phyloP scores from a whole-genome alignment of 208 protist genomes.

The Jaenimonas drosophilae region DNA sequence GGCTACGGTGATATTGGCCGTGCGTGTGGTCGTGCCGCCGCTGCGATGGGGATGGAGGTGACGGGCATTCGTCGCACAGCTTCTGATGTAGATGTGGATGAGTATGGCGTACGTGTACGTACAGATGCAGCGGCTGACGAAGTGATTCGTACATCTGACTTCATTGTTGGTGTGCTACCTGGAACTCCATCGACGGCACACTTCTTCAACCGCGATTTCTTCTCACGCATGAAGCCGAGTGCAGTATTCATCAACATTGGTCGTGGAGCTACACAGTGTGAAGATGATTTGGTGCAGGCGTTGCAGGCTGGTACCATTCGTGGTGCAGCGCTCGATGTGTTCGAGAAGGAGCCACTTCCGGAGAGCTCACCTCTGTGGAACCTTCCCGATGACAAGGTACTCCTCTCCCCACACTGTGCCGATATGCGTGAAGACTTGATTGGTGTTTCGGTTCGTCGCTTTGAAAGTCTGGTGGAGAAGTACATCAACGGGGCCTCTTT shows the following conservation, averaged over 20 bases:
- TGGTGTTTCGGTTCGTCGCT: conserved; percentile 13
- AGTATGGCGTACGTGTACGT: conserved; percentile 26
- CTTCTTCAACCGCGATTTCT: conserved; percentile 43
- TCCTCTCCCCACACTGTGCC: conserved; percentile 55
- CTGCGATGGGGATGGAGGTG: conserved; percentile 32
- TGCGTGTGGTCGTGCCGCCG: conserved; percentile 17
- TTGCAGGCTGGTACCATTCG: conserved; percentile 30
- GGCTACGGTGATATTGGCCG: conserved; percentile 73
- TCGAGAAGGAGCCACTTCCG: conserved; percentile 57
- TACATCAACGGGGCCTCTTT: no score
- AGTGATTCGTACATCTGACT: conserved; percentile 53
- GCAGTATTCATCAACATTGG: conserved; percentile 75
- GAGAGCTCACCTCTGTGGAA: conserved; percentile 33
- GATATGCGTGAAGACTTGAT: conserved; percentile 28
- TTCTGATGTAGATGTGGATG: conserved; percentile 10
- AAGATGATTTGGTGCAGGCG: conserved; percentile 34
- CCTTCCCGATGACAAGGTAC: conserved; percentile 37
- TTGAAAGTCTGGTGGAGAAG: no score
- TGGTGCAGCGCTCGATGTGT: conserved; percentile 69
- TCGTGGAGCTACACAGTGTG: conserved; percentile 40
- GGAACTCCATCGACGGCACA: conserved; percentile 32
- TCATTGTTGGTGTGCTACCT: conserved; percentile 57
- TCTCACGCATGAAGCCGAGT: conserved; percentile 51
- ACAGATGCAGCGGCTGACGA: conserved; percentile 7
- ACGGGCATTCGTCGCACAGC: conserved; percentile 27